phyloP scores from a whole-genome alignment of 768 basidiomycete genomes.

The Tricholoma terreum region DNA sequence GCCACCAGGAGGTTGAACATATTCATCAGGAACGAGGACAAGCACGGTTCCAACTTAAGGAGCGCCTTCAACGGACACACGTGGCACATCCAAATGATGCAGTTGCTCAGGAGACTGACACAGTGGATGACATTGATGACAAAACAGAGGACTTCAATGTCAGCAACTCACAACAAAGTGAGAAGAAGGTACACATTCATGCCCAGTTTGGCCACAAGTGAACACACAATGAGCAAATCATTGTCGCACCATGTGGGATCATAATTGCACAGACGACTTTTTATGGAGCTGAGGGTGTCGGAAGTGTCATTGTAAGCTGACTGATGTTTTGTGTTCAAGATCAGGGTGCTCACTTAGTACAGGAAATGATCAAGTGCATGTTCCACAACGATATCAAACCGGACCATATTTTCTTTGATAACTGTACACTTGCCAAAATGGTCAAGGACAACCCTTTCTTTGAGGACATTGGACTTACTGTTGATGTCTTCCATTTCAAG shows the following conservation, averaged over 20 bases:
- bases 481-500: too few species aligned
- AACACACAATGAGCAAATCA: too few species aligned
- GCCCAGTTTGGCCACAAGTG: conserved; percentile 30
- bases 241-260: too few species aligned
- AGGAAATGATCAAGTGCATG: too few species aligned
- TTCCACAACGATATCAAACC: too few species aligned
- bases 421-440: conserved; percentile 40
- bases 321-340: conserved; percentile 24
- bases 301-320: conserved; percentile 1
- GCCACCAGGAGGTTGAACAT: conserved; percentile 21
- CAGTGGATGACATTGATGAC: not conserved
- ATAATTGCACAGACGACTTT: conserved; percentile 27
- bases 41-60: conserved; percentile 24
- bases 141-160: not conserved
- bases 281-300: conserved; percentile 25
- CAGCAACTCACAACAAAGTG: not conserved
- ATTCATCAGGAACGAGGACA: conserved; percentile 17
- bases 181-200: conserved; percentile 12
- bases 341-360: too few species aligned
- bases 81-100: not conserved
- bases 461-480: too few species aligned
- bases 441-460: too few species aligned
- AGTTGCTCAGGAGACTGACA: not conserved
- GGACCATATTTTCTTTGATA: too few species aligned
- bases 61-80: not conserved